Evolutionary conservation across 2,329 filamentous ascomycete species (phyloP).

Genomic region (Tolypocladium endophyticum): DNA sequence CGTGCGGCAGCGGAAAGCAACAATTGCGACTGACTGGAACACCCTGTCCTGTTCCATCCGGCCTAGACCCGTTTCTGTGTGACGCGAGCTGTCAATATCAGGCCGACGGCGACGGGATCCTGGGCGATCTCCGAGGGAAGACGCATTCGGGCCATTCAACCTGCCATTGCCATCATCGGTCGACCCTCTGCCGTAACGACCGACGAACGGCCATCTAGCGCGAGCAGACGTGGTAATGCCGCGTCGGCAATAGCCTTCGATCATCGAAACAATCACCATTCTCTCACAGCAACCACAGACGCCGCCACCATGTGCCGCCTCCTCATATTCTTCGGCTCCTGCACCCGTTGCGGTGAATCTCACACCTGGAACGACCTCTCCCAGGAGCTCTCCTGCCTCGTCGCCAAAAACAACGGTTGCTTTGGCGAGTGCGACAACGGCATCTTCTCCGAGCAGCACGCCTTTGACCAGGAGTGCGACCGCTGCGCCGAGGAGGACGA

Average conservation of each 20-base stretch:
- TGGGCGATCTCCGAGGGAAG: background rate
- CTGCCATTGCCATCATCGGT: background rate
- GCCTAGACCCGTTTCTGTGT: background rate
- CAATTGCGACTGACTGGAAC: background rate
- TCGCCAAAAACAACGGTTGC: conserved; percentile 35
- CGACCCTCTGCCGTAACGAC: background rate
- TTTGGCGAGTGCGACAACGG: conserved; percentile 34
- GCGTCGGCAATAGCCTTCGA: background rate
- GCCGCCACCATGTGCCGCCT: conserved; percentile 32
- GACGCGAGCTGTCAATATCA: background rate
- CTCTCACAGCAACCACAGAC: background rate
- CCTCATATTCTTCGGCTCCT: conserved; percentile 31
- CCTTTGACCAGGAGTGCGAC: conserved; percentile 37
- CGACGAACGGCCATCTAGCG: background rate
- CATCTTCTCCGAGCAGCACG: conserved; percentile 29
- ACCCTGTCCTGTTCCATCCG: background rate
- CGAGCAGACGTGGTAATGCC: background rate
- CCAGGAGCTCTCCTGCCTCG: conserved; percentile 35
- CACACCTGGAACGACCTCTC: conserved; percentile 33
- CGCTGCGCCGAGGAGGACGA: conserved; percentile 30
- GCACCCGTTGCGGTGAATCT: conserved; percentile 28
- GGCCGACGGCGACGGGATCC: background rate
- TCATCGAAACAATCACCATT: background rate
- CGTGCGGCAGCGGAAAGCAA: background rate
- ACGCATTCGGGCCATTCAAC: background rate